phyloP scores from a whole-genome alignment of 352 stramenopile genomes.

The Phytopythium helicoides region DNA sequence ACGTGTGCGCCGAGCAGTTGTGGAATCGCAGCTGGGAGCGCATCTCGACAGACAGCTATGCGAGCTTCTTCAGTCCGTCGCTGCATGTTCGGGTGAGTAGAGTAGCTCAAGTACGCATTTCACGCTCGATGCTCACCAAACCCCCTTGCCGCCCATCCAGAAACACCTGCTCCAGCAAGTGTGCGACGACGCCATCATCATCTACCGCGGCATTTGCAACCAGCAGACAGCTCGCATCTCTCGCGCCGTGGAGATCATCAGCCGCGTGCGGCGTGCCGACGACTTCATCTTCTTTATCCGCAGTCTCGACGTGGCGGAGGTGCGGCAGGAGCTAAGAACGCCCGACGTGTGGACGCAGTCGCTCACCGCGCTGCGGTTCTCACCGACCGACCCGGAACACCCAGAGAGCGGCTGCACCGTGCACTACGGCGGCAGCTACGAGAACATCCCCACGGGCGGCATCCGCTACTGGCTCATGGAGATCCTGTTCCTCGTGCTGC shows the following conservation, averaged over 20 bases:
- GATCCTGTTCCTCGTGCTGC: conserved; percentile 49
- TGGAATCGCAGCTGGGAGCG: conserved; percentile 40
- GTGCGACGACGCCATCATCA: conserved; percentile 42
- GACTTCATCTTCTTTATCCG: conserved; percentile 48
- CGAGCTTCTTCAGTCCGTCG: conserved; percentile 47
- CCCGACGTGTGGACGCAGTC: conserved; percentile 37
- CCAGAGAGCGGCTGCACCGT: conserved; percentile 33
- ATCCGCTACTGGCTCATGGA: conserved; percentile 62
- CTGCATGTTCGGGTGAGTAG: conserved; percentile 37
- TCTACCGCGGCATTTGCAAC: conserved; percentile 51
- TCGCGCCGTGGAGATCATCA: conserved; percentile 44
- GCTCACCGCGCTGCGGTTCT: conserved; percentile 44
- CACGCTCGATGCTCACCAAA: conserved; percentile 1
- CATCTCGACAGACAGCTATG: conserved; percentile 41
- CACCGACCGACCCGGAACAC: conserved; percentile 25
- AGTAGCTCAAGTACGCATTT: background rate
- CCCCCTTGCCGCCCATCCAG: conserved; percentile 10
- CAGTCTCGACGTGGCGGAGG: conserved; percentile 34
- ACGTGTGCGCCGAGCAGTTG: conserved; percentile 40
- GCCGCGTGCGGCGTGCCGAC: conserved; percentile 32
- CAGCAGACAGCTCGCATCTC: conserved; percentile 34
- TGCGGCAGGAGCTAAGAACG: conserved; percentile 30
- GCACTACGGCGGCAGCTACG: conserved; percentile 42
- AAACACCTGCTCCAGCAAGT: conserved; percentile 47
- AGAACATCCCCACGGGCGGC: conserved; percentile 32